Conservation (phyloP, 139 green algal species). For the Monoraphidium neglectum region DNA sequence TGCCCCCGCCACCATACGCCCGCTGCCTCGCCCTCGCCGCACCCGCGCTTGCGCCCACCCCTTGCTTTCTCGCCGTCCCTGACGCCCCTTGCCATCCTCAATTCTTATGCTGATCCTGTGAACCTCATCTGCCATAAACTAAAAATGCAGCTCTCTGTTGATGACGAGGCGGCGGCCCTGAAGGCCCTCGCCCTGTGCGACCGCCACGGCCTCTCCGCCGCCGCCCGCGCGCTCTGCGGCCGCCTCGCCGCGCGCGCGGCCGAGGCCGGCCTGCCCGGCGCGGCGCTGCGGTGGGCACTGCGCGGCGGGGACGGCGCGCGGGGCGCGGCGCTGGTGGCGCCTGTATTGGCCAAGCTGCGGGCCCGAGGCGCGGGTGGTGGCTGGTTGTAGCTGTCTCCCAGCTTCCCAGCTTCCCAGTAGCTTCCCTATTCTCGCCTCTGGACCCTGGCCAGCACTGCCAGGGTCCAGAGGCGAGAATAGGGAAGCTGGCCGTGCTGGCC, state of each 20-base stretch:
- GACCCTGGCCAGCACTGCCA: no score
- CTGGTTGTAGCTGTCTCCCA: no score
- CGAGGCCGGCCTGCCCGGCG: constrained; percentile 31
- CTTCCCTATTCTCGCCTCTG: no score
- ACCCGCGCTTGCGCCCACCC: constrained; percentile 6
- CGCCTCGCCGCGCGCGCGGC: constrained; percentile 35
- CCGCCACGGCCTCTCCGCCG: constrained; percentile 37
- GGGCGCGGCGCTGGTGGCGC: constrained; percentile 32
- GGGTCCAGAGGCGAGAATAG: no score
- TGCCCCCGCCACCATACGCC: constrained; percentile 6
- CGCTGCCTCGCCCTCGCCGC: neutral
- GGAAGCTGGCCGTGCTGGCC: no score
- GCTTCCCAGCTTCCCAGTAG: no score
- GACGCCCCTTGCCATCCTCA: neutral
- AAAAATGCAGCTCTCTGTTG: no score
- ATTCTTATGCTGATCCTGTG: neutral
- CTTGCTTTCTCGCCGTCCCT: constrained; percentile 1
- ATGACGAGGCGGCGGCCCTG: constrained; percentile 22
- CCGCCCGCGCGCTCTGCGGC: constrained; percentile 32
- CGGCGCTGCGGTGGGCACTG: constrained; percentile 39
- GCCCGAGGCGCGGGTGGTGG: constrained; percentile 10
- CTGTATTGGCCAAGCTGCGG: constrained; percentile 29
- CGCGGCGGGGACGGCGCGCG: constrained; percentile 32
- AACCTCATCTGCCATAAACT: no score
- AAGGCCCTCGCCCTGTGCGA: constrained; percentile 42